Evolutionary conservation across 805 yeast species (phyloP).

Genomic region (Lipomyces oligophaga): DNA sequence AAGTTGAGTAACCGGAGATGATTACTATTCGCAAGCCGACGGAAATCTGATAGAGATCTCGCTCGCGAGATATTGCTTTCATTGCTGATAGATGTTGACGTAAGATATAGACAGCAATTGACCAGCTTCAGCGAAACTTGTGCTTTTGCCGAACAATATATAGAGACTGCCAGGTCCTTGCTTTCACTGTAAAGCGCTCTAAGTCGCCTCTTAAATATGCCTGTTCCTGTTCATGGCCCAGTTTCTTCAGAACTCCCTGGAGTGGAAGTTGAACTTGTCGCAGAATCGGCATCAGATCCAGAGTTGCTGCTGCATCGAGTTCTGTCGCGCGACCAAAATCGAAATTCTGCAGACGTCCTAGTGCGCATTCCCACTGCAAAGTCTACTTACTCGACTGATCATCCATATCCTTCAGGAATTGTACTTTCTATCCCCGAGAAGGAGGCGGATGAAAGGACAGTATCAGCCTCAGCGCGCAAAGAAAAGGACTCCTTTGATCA

Average conservation of each 20-base stretch:
- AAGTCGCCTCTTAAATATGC: too few species aligned
- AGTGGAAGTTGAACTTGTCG: conserved; percentile 19
- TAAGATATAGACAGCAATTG: too few species aligned
- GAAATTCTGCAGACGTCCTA: too few species aligned
- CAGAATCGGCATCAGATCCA: conserved; percentile 19
- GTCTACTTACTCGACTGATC: neutral
- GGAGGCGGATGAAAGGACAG: neutral
- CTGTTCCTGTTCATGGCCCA: conserved; percentile 20
- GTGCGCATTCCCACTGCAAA: conserved; percentile 7
- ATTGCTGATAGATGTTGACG: too few species aligned
- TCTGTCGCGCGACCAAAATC: conserved; percentile 8
- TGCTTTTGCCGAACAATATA: too few species aligned
- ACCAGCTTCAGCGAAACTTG: too few species aligned
- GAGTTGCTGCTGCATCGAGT: conserved; percentile 19
- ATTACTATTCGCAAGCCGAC: too few species aligned
- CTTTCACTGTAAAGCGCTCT: too few species aligned
- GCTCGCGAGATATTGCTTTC: too few species aligned
- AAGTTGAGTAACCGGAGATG: too few species aligned
- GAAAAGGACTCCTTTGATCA: conserved; percentile 1
- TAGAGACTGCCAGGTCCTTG: too few species aligned
- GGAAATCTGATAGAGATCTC: too few species aligned
- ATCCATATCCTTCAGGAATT: neutral
- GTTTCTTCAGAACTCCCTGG: conserved; percentile 6
- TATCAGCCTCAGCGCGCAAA: neutral
- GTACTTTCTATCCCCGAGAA: conserved; percentile 1